These are phyloP conservation scores for Calamus simplicifolius DNA, from an alignment of 176 grass and related monocot genomes.

Conservation along the genomic window DNA sequence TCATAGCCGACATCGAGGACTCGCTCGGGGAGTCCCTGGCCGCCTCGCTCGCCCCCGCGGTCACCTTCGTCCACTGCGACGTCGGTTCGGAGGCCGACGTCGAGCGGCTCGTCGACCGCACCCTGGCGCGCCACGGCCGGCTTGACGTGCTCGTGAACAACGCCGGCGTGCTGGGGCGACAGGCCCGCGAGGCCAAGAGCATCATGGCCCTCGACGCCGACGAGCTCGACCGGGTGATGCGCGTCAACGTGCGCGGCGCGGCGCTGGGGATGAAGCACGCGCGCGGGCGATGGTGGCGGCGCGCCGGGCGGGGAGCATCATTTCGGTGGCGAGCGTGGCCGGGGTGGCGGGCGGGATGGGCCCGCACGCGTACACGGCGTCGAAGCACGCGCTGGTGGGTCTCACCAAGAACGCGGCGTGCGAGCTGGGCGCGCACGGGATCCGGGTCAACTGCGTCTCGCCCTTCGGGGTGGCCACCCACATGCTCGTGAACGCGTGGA, in stretches of 20 bases:
- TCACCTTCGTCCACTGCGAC: constrained; percentile 59
- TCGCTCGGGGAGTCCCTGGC: constrained; percentile 18
- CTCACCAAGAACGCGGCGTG: constrained; percentile 92
- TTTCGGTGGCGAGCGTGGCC: constrained; percentile 89
- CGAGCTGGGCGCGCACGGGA: constrained; percentile 86
- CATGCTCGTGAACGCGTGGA: constrained; percentile 96
- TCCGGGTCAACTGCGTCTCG: constrained; percentile 95
- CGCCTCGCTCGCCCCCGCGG: constrained; percentile 19
- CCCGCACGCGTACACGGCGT: constrained; percentile 88
- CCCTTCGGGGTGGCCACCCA: constrained; percentile 93
- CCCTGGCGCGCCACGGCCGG: constrained; percentile 39
- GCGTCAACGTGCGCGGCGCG: constrained; percentile 84
- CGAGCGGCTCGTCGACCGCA: constrained; percentile 27
- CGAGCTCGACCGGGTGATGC: constrained; percentile 88
- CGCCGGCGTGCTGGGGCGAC: constrained; percentile 79
- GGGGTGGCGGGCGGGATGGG: constrained; percentile 84
- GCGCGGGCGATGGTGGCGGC: constrained; percentile 55
- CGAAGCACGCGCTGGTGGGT: constrained; percentile 93
- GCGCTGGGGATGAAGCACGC: constrained; percentile 98
- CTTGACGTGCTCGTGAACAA: constrained; percentile 82
- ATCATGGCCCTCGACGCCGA: constrained; percentile 66
- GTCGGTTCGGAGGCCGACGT: constrained; percentile 65
- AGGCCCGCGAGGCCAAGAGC: constrained; percentile 71
- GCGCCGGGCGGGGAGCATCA: constrained; percentile 50
- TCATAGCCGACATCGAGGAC: no score